Percentiles rank a stretch among this genome's conserved stretches.
Conservation (phyloP, 371 early-diverging fungal genomes). For the Lichtheimia corymbifera region DNA sequence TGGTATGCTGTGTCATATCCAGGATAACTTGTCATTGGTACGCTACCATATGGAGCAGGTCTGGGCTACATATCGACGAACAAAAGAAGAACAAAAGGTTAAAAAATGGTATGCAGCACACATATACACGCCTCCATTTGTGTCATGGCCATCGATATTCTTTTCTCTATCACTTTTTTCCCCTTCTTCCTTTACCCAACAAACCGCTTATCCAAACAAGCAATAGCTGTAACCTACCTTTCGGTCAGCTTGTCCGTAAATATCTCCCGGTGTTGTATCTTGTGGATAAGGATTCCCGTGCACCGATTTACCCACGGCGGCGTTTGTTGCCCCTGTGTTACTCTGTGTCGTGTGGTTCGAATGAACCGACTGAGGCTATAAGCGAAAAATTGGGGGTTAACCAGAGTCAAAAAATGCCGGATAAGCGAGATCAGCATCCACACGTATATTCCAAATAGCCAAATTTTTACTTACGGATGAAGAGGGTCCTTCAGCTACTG, state of each 20-base stretch:
- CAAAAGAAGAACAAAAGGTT: neutral
- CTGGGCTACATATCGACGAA: slow-evolving; percentile 2
- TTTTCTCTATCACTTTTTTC: neutral
- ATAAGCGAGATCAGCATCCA: neutral
- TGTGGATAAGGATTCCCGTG: slow-evolving; percentile 16
- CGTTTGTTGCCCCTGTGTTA: slow-evolving; percentile 18
- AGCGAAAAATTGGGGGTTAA: neutral
- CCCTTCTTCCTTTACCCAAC: neutral
- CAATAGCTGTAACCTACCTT: slow-evolving; percentile 7
- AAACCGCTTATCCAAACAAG: neutral
- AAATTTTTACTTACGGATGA: neutral
- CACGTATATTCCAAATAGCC: neutral
- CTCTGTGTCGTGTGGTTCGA: slow-evolving; percentile 16
- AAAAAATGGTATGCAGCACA: neutral
- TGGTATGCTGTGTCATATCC: slow-evolving; percentile 6
- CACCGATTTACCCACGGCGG: slow-evolving; percentile 21
- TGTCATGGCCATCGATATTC: neutral
- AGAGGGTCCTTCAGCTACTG: slow-evolving; percentile 3
- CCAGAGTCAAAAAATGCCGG: neutral
- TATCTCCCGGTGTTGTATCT: slow-evolving; percentile 8
- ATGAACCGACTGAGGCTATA: slow-evolving; percentile 15
- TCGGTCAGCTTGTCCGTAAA: slow-evolving; percentile 11
- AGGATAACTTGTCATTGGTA: slow-evolving; percentile 11
- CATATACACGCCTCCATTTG: neutral
- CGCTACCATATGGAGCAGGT: slow-evolving; percentile 10